Evolutionary conservation across 2,329 filamentous ascomycete genomes (phyloP).

Genomic region (Apiospora pterosperma): DNA sequence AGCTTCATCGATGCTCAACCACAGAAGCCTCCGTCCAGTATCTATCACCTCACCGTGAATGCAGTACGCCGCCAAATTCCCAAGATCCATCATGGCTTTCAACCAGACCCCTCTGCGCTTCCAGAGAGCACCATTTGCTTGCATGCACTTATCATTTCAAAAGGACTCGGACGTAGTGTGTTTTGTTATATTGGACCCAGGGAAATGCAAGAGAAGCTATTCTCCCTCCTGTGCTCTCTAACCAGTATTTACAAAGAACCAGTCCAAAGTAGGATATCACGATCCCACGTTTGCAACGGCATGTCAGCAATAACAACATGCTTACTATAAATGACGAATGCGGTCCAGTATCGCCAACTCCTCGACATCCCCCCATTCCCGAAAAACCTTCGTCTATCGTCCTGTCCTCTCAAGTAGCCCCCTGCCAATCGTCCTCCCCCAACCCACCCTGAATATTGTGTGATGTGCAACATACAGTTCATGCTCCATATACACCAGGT

Average conservation of each 20-base stretch:
- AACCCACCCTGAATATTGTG: not conserved
- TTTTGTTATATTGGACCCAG: not conserved
- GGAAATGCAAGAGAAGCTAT: not conserved
- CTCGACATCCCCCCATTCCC: not conserved
- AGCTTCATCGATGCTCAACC: too few species aligned
- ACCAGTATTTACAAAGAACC: constrained; percentile 1
- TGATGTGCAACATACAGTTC: not conserved
- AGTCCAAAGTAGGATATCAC: not conserved
- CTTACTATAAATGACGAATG: not conserved
- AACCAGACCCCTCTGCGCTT: not conserved
- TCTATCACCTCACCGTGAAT: not conserved
- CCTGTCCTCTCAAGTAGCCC: not conserved
- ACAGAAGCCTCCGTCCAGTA: too few species aligned
- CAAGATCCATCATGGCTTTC: not conserved
- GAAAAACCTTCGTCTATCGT: not conserved
- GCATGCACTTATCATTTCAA: not conserved
- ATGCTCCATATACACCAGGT: not conserved
- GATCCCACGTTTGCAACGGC: not conserved
- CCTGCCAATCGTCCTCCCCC: not conserved
- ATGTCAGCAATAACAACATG: not conserved
- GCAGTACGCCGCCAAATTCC: not conserved
- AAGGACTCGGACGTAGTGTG: not conserved
- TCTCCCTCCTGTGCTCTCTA: not conserved
- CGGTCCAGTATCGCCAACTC: not conserved
- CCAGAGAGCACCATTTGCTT: not conserved